Evolutionary conservation across 2,329 filamentous ascomycete species (phyloP), one percentile per base, ranked within the genome.

Genomic region (Juglanconis oblonga): DNA sequence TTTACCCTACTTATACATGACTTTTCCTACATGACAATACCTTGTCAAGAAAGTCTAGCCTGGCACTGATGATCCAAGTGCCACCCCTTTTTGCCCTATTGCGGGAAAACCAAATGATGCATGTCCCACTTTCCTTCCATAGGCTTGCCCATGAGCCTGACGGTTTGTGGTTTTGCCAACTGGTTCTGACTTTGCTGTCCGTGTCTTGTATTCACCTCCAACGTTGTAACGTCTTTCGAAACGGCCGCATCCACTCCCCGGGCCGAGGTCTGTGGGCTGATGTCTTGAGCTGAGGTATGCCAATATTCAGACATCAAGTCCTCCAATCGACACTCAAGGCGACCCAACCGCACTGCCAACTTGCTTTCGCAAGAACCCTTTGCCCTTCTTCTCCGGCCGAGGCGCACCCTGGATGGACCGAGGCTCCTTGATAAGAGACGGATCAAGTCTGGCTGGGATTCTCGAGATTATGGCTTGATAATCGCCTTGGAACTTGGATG

Each of bases 361-460:
- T 67, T 86, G 83, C 69, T 86, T 86, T 64, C 83, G 73, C 56
- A 81, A 68, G 52, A 86, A 73, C 33, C 80, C 80, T 44, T 77
- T 75, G 36, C 79, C 73, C n/a, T 78, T 77, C 58, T 80, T 78
- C 61, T 84, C 82, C 17, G 82, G 79, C 38, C 84, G 77, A 31
- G 92, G 92, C n/a, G 92, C 87, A 40, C 93, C 93, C 72, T 96
- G 92, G 44, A 97, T 94, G 64, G 91, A 87, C 60, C 93, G 85
- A 35, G 93, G 93, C 74, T 97, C 93, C 72, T 92, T 91, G 92
- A 98, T 97, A 51, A 97, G 79, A 13, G 87, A 84, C 4, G 88
- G 84, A 68, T 99, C 95, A 9, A 99, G 82, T 69, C 91, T 93
- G 7, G 91, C 87, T 5, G 95, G 95, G 42, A 91, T 87, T 66